Conservation (phyloP, 140 eudicot genomes). For the Bidens hawaiensis region DNA sequence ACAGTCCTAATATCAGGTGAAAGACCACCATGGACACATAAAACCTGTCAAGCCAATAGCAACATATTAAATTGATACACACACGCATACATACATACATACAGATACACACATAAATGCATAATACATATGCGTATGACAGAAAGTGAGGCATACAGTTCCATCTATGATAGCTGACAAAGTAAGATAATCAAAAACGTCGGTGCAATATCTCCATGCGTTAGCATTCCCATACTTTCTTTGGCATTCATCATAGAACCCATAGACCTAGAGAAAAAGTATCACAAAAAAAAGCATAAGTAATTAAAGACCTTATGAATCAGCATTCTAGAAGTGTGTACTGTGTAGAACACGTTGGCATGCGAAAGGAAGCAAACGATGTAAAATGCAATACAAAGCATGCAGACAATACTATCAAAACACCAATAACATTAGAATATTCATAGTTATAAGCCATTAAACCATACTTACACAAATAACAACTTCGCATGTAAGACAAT, state of each 20-base stretch:
- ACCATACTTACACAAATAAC: neutral
- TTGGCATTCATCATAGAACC: constrained; percentile 96
- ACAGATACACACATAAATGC: neutral
- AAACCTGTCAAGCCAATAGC: constrained; percentile 46
- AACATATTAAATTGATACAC: neutral
- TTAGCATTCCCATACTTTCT: constrained; percentile 98
- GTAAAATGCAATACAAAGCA: neutral
- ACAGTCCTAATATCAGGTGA: constrained; percentile 93
- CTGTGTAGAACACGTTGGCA: neutral
- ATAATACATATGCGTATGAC: neutral
- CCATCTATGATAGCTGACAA: constrained; percentile 96
- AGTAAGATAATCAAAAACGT: constrained; percentile 89
- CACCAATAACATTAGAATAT: neutral
- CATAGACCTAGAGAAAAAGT: constrained; percentile 60
- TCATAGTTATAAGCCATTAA: neutral
- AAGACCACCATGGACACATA: constrained; percentile 98
- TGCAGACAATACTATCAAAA: neutral
- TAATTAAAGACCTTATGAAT: neutral
- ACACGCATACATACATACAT: neutral
- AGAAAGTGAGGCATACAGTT: constrained; percentile 45
- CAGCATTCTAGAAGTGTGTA: neutral
- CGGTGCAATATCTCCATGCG: constrained; percentile 99
- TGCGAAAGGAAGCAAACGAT: neutral
- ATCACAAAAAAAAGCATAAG: neutral
- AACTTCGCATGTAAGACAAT: neutral